Conservation (phyloP, 352 stramenopile species). For the Phytophthora uliginosa region DNA sequence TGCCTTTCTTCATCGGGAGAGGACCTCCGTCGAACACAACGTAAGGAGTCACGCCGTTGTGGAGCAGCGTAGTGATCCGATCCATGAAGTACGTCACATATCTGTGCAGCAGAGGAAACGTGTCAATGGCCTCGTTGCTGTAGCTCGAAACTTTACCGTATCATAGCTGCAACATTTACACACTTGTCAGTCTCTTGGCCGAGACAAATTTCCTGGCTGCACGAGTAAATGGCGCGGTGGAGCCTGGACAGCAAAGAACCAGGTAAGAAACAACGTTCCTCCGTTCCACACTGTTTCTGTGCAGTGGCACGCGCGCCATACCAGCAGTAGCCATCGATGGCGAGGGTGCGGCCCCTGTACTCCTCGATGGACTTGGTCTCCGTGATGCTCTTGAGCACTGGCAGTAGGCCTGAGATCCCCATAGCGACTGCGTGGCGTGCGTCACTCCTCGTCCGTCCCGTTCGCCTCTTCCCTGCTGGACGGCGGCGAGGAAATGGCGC, state of each 20-base stretch:
- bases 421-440: conserved; percentile 29
- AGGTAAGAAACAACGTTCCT: background rate
- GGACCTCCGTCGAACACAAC: conserved; percentile 83
- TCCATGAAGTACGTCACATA: conserved; percentile 87
- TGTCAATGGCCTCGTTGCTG: conserved; percentile 12
- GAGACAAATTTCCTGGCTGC: conserved; percentile 79
- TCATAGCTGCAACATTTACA: conserved; percentile 4
- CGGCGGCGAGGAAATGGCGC: conserved; percentile 47
- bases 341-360: conserved; percentile 74
- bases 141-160: background rate
- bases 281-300: background rate
- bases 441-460: background rate
- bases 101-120: conserved; percentile 34
- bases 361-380: conserved; percentile 59
- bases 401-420: conserved; percentile 69
- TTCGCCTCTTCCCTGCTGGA: conserved; percentile 33
- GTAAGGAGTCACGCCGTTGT: conserved; percentile 74
- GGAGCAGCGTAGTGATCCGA: conserved; percentile 55
- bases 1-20: conserved; percentile 83
- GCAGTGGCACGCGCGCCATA: conserved; percentile 26
- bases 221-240: conserved; percentile 81
- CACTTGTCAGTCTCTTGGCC: conserved; percentile 81
- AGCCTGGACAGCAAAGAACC: conserved; percentile 52
- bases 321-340: conserved; percentile 89
- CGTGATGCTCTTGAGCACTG: conserved; percentile 84